phyloP scores from a whole-genome alignment of 176 grass and related monocot species.

The Avena insularis region DNA sequence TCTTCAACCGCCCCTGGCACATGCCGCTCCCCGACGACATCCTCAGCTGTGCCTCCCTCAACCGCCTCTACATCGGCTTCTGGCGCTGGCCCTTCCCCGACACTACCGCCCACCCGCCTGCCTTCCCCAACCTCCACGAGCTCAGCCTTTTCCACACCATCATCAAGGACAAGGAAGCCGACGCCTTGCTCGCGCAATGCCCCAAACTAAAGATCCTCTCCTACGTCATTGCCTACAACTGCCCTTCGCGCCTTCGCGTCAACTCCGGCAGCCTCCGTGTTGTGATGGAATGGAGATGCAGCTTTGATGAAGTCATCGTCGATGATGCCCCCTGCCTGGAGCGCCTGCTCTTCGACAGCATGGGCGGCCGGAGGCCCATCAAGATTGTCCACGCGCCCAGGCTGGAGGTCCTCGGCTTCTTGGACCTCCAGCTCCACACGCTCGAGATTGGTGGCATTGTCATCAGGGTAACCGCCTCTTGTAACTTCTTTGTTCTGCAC shows the following conservation, averaged over 20 bases:
- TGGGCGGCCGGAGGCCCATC: neutral
- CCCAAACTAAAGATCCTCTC: constrained; percentile 38
- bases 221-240: neutral
- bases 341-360: constrained; percentile 6
- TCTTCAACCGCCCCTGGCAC: constrained; percentile 7
- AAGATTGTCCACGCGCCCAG: constrained; percentile 36
- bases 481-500: neutral
- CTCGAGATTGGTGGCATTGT: constrained; percentile 40
- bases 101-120: neutral
- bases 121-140: constrained; percentile 28
- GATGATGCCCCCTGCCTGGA: constrained; percentile 44
- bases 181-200: constrained; percentile 11
- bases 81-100: constrained; percentile 11
- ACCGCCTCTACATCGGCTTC: neutral
- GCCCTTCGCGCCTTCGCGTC: neutral
- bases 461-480: constrained; percentile 31
- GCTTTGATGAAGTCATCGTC: neutral
- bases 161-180: constrained; percentile 13
- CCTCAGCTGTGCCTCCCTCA: constrained; percentile 18
- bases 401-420: constrained; percentile 41
- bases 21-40: constrained; percentile 19
- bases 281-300: constrained; percentile 28
- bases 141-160: constrained; percentile 7
- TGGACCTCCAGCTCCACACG: constrained; percentile 33
- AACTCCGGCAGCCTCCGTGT: constrained; percentile 29